Percentiles rank a stretch among this genome's conserved stretches.
Evolutionary conservation across 176 grass and related monocot species (phyloP).

Genomic region (Chloris gayana): DNA sequence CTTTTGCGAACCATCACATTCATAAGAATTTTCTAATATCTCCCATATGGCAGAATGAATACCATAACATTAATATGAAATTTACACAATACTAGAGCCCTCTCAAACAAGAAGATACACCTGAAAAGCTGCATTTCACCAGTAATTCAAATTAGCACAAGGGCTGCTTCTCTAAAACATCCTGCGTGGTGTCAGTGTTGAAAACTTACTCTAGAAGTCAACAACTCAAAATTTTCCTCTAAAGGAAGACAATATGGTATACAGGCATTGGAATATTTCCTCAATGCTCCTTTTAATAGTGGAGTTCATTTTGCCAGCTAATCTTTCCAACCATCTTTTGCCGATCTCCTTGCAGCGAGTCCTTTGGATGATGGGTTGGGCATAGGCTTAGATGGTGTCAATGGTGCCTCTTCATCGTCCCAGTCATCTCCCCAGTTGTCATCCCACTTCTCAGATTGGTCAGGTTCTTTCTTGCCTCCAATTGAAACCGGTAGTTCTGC

Average conservation of each 20-base stretch:
- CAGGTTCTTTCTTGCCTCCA: conserved; percentile 56
- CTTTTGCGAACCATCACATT: background rate
- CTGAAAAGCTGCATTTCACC: background rate
- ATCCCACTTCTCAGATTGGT: conserved; percentile 72
- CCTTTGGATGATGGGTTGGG: conserved; percentile 78
- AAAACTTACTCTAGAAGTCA: background rate
- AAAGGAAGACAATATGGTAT: background rate
- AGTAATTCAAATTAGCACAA: background rate
- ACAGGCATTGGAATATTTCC: conserved; percentile 11
- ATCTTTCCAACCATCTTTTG: conserved; percentile 93
- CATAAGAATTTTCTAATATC: background rate
- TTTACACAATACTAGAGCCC: background rate
- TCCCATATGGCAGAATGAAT: background rate
- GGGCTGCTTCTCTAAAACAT: conserved; percentile 19
- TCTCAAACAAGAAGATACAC: background rate
- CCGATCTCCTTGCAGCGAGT: conserved; percentile 66
- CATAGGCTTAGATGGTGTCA: conserved; percentile 69
- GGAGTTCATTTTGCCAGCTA: conserved; percentile 33
- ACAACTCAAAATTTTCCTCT: conserved; percentile 8
- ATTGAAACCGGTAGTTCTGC: conserved; percentile 58
- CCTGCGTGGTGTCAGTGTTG: background rate
- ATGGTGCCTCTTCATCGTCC: conserved; percentile 84
- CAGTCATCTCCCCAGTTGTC: conserved; percentile 80
- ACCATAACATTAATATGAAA: background rate
- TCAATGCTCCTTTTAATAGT: background rate